Percentiles rank a stretch among this genome's conserved stretches.
These are phyloP conservation scores for Kokia cookei DNA, from an alignment of 441 rosid genomes.

Conservation along the genomic window DNA sequence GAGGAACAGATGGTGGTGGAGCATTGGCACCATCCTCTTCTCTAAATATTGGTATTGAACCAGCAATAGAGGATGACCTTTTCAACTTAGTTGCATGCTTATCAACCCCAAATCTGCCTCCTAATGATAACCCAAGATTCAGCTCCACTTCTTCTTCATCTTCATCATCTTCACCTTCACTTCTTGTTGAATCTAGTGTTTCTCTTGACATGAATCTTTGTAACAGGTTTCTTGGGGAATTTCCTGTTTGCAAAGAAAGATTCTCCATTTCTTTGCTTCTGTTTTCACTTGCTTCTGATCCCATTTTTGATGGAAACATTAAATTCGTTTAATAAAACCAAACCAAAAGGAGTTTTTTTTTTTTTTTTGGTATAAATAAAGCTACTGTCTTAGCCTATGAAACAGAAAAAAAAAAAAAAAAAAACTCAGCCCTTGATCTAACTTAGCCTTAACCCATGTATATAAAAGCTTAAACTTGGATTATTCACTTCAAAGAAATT, in stretches of 20 bases:
- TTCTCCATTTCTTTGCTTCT: conserved; percentile 39
- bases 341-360: background rate
- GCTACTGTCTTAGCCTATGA: background rate
- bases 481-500: background rate
- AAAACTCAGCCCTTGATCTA: conserved; percentile 25
- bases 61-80: conserved; percentile 75
- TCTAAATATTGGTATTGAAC: conserved; percentile 41
- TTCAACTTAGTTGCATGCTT: conserved; percentile 43
- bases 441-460: conserved; percentile 33
- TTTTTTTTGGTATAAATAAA: background rate
- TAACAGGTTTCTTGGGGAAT: conserved; percentile 74
- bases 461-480: conserved; percentile 6
- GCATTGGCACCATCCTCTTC: conserved; percentile 23
- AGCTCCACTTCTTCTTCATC: conserved; percentile 57
- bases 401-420: background rate
- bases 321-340: background rate
- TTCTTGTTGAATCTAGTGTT: conserved; percentile 13
- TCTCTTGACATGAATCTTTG: conserved; percentile 47
- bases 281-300: conserved; percentile 35
- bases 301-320: conserved; percentile 26
- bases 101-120: conserved; percentile 92
- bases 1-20: conserved; percentile 8
- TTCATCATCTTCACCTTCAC: conserved; percentile 19
- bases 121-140: conserved; percentile 79
- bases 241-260: conserved; percentile 49